Evolutionary conservation across 2,329 filamentous ascomycete genomes (phyloP).

Genomic region (Curvularia sp.): DNA sequence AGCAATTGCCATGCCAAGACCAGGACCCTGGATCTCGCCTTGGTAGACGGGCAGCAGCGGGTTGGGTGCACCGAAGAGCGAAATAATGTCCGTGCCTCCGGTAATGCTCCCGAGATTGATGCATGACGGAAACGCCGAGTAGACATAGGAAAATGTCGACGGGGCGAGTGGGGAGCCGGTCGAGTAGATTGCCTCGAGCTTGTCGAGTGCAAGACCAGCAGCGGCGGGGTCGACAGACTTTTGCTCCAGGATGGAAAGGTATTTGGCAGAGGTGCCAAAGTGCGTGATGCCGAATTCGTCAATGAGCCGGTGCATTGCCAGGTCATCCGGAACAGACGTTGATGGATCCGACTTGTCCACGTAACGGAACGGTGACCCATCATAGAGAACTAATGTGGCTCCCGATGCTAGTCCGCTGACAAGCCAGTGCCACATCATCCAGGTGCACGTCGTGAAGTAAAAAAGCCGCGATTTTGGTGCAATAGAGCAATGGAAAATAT

Average conservation of each 20-base stretch:
- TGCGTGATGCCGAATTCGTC: constrained; percentile 84
- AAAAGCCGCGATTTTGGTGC: constrained; percentile 75
- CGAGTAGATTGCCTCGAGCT: constrained; percentile 86
- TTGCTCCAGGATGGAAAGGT: constrained; percentile 88
- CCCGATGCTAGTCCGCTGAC: constrained; percentile 85
- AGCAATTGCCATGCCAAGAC: constrained; percentile 60
- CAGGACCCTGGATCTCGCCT: constrained; percentile 59
- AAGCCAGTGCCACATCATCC: constrained; percentile 99
- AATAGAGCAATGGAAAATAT: constrained; percentile 85
- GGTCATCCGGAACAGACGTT: constrained; percentile 68
- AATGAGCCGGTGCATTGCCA: constrained; percentile 83
- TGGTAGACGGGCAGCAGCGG: constrained; percentile 58
- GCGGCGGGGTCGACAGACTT: constrained; percentile 55
- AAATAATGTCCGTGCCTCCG: constrained; percentile 95
- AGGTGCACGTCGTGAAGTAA: constrained; percentile 93
- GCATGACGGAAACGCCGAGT: constrained; percentile 77
- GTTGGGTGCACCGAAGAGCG: constrained; percentile 87
- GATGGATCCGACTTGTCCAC: constrained; percentile 51
- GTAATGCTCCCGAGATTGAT: constrained; percentile 93
- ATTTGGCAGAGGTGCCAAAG: constrained; percentile 94
- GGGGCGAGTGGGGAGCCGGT: constrained; percentile 92
- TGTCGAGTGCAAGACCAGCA: constrained; percentile 60
- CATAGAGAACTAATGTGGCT: constrained; percentile 84
- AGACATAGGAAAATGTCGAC: constrained; percentile 90
- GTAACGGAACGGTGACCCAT: constrained; percentile 83